A percentile compares a stretch with the other conserved stretches of the same genome.
These are phyloP conservation scores for Ceratocystis smalleyi DNA, from an alignment of 2,329 filamentous ascomycete genomes.

Conservation along the genomic window DNA sequence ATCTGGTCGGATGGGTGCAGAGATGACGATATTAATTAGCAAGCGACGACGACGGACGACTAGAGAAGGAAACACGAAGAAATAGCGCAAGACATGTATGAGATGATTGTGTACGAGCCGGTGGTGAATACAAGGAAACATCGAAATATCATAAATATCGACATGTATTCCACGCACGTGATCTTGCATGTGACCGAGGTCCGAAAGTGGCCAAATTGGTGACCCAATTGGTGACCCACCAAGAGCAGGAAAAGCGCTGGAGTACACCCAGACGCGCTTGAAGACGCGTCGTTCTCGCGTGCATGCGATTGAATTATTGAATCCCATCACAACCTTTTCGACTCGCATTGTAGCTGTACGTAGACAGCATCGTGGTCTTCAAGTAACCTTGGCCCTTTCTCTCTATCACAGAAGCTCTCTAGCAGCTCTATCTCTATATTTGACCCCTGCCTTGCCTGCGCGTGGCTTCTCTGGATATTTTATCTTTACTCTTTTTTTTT, in stretches of 20 bases:
- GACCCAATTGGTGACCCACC: slow-evolving; percentile 10
- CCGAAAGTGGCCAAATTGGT: slow-evolving; percentile 15
- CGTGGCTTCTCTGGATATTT: neutral
- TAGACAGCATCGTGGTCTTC: slow-evolving; percentile 2
- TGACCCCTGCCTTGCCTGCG: neutral
- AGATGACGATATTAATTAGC: slow-evolving; percentile 10
- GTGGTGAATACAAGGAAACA: too few relatives aligned
- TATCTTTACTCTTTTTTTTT: neutral
- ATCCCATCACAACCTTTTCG: neutral
- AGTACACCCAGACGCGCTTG: neutral
- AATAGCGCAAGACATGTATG: neutral
- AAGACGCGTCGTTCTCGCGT: slow-evolving; percentile 7
- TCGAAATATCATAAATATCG: too few relatives aligned
- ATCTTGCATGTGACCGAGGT: neutral
- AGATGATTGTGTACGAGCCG: neutral
- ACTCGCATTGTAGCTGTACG: neutral
- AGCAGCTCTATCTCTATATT: neutral
- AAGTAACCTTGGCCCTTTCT: neutral
- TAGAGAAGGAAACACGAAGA: neutral
- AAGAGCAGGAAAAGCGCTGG: neutral
- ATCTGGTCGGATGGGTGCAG: slow-evolving; percentile 30
- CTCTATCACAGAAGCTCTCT: neutral
- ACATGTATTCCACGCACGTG: neutral
- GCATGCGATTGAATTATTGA: neutral
- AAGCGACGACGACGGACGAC: too few relatives aligned